These are phyloP conservation scores for Phytophthora fragariaefolia DNA, from an alignment of 352 stramenopile species.

Conservation along the genomic window DNA sequence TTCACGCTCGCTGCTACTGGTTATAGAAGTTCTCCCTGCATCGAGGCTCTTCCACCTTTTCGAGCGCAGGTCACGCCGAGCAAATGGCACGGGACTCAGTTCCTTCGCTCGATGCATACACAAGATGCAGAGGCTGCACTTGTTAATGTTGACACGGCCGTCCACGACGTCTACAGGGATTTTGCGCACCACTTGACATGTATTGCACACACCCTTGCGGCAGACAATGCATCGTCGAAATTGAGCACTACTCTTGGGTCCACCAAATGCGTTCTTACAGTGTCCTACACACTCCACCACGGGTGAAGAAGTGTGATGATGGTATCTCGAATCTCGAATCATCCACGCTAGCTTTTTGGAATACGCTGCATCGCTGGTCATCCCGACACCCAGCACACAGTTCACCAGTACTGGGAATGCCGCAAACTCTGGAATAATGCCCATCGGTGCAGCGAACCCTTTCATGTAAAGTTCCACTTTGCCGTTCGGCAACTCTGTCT, in stretches of 20 bases:
- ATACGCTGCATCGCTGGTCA: slow-evolving; percentile 43
- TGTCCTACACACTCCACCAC: slow-evolving; percentile 36
- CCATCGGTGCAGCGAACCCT: slow-evolving; percentile 44
- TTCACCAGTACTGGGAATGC: slow-evolving; percentile 40
- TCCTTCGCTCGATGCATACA: slow-evolving; percentile 44
- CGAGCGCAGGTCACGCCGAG: slow-evolving; percentile 28
- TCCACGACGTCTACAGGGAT: slow-evolving; percentile 37
- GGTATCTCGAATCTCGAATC: slow-evolving; percentile 38
- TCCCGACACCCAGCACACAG: slow-evolving; percentile 46
- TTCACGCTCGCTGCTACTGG: slow-evolving; percentile 31
- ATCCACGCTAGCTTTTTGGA: slow-evolving; percentile 61
- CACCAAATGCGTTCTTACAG: slow-evolving; percentile 39
- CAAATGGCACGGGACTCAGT: slow-evolving; percentile 31
- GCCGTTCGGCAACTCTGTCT: slow-evolving; percentile 39
- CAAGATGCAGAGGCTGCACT: slow-evolving; percentile 42
- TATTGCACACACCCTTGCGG: slow-evolving; percentile 36
- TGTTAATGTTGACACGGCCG: slow-evolving; percentile 33
- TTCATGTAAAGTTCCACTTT: slow-evolving; percentile 54
- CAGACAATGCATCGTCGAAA: slow-evolving; percentile 46
- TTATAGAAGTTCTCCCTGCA: slow-evolving; percentile 20
- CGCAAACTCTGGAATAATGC: slow-evolving; percentile 32
- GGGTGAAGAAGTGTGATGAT: slow-evolving; percentile 5
- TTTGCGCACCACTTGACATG: slow-evolving; percentile 41
- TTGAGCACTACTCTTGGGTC: slow-evolving; percentile 17
- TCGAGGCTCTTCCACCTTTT: slow-evolving; percentile 34